These are phyloP conservation scores for Paramyrothecium sp. DNA, from an alignment of 2,329 filamentous ascomycete species.

Conservation along the genomic window DNA sequence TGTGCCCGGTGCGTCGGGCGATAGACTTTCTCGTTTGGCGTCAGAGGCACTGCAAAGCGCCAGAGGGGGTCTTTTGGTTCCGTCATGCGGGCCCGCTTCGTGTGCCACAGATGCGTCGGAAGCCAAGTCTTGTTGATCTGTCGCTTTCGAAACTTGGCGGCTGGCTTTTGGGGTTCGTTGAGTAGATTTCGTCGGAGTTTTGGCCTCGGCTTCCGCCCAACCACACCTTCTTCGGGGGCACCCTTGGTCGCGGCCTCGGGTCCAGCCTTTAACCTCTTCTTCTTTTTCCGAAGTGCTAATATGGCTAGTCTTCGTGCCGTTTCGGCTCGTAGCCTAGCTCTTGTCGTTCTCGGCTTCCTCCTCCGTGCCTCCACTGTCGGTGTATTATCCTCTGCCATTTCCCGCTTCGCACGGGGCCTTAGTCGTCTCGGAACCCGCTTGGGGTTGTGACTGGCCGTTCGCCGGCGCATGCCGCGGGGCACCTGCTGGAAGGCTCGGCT, in stretches of 20 bases:
- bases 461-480: slow-evolving; percentile 76
- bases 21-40: slow-evolving; percentile 87
- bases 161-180: slow-evolving; percentile 55
- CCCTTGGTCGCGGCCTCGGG: slow-evolving; percentile 9
- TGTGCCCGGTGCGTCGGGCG: slow-evolving; percentile 80
- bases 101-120: slow-evolving; percentile 90
- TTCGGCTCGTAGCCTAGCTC: slow-evolving; percentile 66
- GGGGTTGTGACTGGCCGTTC: slow-evolving; percentile 93
- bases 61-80: slow-evolving; percentile 76
- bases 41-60: slow-evolving; percentile 83
- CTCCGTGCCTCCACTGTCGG: slow-evolving; percentile 69
- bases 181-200: slow-evolving; percentile 71
- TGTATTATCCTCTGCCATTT: slow-evolving; percentile 90
- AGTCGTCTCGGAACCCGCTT: slow-evolving; percentile 82
- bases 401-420: slow-evolving; percentile 62
- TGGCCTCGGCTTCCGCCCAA: slow-evolving; percentile 43
- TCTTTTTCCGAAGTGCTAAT: slow-evolving; percentile 56
- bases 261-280: slow-evolving; percentile 31
- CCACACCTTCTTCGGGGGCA: slow-evolving; percentile 7
- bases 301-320: slow-evolving; percentile 70
- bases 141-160: slow-evolving; percentile 75
- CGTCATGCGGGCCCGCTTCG: slow-evolving; percentile 89
- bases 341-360: slow-evolving; percentile 59
- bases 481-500: slow-evolving; percentile 88
- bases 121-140: slow-evolving; percentile 91